A percentile compares a stretch with the other conserved stretches of the same genome.
phyloP scores from a whole-genome alignment of 495 filamentous ascomycete species.

The Recurvomyces mirabilis region DNA sequence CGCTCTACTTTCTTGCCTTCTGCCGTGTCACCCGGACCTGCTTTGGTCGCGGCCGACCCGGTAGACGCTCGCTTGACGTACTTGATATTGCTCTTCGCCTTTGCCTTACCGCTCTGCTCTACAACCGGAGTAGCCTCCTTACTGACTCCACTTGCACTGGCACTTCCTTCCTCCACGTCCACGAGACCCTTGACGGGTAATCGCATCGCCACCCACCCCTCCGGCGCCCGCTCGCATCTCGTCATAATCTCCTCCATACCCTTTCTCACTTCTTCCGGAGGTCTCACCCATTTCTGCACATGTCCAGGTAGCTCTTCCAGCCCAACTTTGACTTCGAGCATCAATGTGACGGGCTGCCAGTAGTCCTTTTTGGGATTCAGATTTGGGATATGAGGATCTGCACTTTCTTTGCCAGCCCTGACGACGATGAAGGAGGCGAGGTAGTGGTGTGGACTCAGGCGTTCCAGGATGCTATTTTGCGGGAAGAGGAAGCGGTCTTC shows the following conservation, averaged over 20 bases:
- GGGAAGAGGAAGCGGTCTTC: conserved; percentile 88
- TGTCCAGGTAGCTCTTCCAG: conserved; percentile 56
- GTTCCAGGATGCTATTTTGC: conserved; percentile 74
- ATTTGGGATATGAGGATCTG: conserved; percentile 2
- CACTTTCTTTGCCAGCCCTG: conserved; percentile 20
- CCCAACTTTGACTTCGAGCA: conserved; percentile 54
- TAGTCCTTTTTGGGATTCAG: conserved; percentile 52
- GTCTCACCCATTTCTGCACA: conserved; percentile 67
- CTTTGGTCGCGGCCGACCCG: neutral
- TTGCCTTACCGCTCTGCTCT: neutral
- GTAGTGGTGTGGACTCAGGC: conserved; percentile 37
- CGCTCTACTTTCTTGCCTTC: conserved; percentile 5
- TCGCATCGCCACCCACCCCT: conserved; percentile 27
- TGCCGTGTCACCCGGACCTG: neutral
- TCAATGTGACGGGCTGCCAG: conserved; percentile 72
- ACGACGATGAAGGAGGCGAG: conserved; percentile 58
- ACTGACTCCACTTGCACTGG: neutral
- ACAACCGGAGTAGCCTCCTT: conserved; percentile 6
- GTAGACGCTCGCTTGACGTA: conserved; percentile 9
- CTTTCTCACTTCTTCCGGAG: conserved; percentile 61
- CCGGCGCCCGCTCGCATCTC: conserved; percentile 27
- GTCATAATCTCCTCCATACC: conserved; percentile 46
- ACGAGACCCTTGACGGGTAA: conserved; percentile 21
- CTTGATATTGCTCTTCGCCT: conserved; percentile 12
- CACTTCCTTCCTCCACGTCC: conserved; percentile 3